phyloP scores from a whole-genome alignment of 2,329 filamentous ascomycete genomes.

The Fusarium sambucinum region DNA sequence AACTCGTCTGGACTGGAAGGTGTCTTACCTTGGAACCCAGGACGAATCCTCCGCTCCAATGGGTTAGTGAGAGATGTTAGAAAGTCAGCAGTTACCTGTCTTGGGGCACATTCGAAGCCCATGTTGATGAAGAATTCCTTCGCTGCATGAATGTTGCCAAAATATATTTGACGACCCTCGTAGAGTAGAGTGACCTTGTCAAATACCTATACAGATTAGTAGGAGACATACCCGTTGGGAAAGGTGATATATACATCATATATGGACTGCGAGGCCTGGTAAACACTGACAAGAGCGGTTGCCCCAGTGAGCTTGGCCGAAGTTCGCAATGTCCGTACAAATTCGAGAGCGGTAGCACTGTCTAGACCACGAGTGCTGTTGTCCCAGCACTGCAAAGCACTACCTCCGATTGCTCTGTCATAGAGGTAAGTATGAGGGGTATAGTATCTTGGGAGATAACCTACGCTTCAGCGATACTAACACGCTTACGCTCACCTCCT shows the following conservation, averaged over 20 bases:
- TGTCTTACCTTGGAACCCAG: conserved; percentile 50
- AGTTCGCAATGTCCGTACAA: conserved; percentile 70
- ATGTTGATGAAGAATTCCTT: conserved; percentile 48
- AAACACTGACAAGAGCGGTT: conserved; percentile 72
- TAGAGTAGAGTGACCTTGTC: conserved; percentile 77
- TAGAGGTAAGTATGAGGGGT: not conserved
- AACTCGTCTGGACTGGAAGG: conserved; percentile 55
- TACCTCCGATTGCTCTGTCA: not conserved
- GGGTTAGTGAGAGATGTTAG: conserved; percentile 65
- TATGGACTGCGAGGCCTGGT: conserved; percentile 66
- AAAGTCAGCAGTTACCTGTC: conserved; percentile 78
- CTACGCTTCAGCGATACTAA: conserved; percentile 51
- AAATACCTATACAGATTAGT: conserved; percentile 58
- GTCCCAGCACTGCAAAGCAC: conserved; percentile 73
- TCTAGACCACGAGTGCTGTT: conserved; percentile 75
- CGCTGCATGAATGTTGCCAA: conserved; percentile 41
- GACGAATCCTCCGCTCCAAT: conserved; percentile 49
- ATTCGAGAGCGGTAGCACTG: conserved; percentile 74
- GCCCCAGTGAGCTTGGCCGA: conserved; percentile 70
- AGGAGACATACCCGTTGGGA: no score
- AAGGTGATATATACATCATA: conserved; percentile 32
- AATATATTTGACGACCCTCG: conserved; percentile 73
- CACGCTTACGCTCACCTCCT: conserved; percentile 64
- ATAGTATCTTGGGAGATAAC: accelerated
- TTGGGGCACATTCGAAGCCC: conserved; percentile 68